A percentile compares a stretch with the other conserved stretches of the same genome.
phyloP scores from a whole-genome alignment of 176 grass and related monocot species.

The Oryza nivara region DNA sequence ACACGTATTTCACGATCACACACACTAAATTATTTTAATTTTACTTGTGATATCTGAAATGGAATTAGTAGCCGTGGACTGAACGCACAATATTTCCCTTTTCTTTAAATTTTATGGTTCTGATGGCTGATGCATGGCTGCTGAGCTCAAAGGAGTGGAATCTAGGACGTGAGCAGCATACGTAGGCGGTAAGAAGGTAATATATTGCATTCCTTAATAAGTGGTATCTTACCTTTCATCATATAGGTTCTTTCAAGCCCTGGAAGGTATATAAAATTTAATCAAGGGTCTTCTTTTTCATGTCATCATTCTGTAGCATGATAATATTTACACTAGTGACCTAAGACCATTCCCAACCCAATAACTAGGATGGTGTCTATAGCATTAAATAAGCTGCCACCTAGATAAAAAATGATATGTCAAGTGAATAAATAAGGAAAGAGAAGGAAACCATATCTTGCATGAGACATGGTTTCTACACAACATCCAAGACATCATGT shows the following conservation, averaged over 20 bases:
- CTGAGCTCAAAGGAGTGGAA: not conserved
- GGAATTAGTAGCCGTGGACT: not conserved
- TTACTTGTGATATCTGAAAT: not conserved
- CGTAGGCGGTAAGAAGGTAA: constrained; percentile 11
- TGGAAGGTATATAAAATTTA: no score
- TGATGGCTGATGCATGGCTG: not conserved
- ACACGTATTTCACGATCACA: constrained; percentile 28
- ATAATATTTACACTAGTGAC: no score
- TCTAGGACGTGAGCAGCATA: not conserved
- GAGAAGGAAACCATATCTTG: no score
- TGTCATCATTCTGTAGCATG: no score
- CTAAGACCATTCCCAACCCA: no score
- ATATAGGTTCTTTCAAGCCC: not conserved
- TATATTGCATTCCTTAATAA: not conserved
- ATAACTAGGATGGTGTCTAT: no score
- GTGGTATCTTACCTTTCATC: not conserved
- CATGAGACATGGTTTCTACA: no score
- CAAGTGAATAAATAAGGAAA: no score
- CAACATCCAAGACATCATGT: no score
- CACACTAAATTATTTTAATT: not conserved
- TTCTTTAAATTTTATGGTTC: not conserved
- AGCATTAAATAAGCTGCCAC: no score
- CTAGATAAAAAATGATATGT: no score
- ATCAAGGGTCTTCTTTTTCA: no score
- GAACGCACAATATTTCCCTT: not conserved